Percentiles rank a stretch among this genome's conserved stretches.
These are phyloP conservation scores for Russula brevipes DNA, from an alignment of 768 basidiomycete species.

Conservation along the genomic window DNA sequence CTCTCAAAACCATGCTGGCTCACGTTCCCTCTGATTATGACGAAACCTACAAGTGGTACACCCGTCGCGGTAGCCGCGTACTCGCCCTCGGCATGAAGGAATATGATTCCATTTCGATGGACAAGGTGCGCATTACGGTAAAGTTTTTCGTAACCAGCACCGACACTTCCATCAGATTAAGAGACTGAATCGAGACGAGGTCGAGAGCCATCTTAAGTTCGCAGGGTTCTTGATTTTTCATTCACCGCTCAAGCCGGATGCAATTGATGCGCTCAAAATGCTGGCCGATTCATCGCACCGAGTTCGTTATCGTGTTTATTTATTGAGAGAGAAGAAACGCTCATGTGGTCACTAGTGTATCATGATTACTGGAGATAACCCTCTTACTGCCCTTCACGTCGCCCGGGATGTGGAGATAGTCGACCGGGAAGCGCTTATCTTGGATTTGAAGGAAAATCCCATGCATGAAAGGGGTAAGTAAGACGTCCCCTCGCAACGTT, in stretches of 20 bases:
- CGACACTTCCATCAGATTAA: constrained; percentile 57
- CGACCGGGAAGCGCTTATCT: constrained; percentile 88
- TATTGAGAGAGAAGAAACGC: constrained; percentile 15
- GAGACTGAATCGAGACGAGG: constrained; percentile 72
- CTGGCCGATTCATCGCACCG: constrained; percentile 93
- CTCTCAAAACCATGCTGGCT: constrained; percentile 82
- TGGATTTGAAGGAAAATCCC: constrained; percentile 84
- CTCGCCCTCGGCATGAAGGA: constrained; percentile 87
- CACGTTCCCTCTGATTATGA: constrained; percentile 77
- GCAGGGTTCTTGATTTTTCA: constrained; percentile 99
- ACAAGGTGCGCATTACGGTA: constrained; percentile 52
- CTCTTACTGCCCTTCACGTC: constrained; percentile 93
- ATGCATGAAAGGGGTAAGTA: constrained; percentile 57
- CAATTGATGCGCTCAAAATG: constrained; percentile 87
- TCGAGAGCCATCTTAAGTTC: constrained; percentile 75
- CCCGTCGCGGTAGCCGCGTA: constrained; percentile 88
- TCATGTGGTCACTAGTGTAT: constrained; percentile 58
- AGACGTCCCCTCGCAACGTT: constrained; percentile 3
- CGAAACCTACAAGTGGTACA: constrained; percentile 92
- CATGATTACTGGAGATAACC: constrained; percentile 99
- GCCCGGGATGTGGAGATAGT: constrained; percentile 96
- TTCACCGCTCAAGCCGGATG: constrained; percentile 93
- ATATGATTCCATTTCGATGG: constrained; percentile 60
- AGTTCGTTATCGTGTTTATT: constrained; percentile 44
- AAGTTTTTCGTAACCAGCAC: neutral